Conservation (phyloP, 805 yeast genomes). For the Ogataea parapolymorpha region DNA sequence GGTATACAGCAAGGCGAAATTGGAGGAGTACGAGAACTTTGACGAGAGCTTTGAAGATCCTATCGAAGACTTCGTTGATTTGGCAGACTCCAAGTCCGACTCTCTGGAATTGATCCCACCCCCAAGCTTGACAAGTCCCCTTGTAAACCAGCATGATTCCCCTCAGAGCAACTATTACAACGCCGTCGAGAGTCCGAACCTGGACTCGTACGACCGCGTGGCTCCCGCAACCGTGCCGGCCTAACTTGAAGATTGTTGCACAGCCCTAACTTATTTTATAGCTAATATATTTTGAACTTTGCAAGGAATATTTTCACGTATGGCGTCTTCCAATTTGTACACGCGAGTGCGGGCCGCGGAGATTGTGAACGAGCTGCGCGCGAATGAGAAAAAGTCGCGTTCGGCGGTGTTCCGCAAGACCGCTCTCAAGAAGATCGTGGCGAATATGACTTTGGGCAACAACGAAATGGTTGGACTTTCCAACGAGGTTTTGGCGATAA, state of each 20-base stretch:
- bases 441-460: constrained; percentile 81
- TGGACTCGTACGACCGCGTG: constrained; percentile 2
- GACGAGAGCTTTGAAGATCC: constrained; percentile 29
- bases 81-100: constrained; percentile 2
- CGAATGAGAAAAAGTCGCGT: constrained; percentile 38
- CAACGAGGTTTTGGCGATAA: constrained; percentile 57
- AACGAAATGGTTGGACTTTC: constrained; percentile 67
- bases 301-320: constrained; percentile 1
- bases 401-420: constrained; percentile 38
- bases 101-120: constrained; percentile 9
- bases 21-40: constrained; percentile 20
- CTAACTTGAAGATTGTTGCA: neutral
- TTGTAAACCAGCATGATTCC: neutral
- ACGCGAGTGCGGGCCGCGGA: constrained; percentile 31
- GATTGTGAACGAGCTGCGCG: constrained; percentile 28
- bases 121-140: neutral
- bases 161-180: neutral
- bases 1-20: constrained; percentile 26
- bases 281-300: neutral
- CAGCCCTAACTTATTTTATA: neutral
- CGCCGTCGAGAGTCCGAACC: constrained; percentile 2
- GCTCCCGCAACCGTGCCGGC: constrained; percentile 2
- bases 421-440: constrained; percentile 68
- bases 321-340: constrained; percentile 30
- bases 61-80: constrained; percentile 29